phyloP scores from a whole-genome alignment of 1,139 yeast genomes.

The Maudiozyma humilis region DNA sequence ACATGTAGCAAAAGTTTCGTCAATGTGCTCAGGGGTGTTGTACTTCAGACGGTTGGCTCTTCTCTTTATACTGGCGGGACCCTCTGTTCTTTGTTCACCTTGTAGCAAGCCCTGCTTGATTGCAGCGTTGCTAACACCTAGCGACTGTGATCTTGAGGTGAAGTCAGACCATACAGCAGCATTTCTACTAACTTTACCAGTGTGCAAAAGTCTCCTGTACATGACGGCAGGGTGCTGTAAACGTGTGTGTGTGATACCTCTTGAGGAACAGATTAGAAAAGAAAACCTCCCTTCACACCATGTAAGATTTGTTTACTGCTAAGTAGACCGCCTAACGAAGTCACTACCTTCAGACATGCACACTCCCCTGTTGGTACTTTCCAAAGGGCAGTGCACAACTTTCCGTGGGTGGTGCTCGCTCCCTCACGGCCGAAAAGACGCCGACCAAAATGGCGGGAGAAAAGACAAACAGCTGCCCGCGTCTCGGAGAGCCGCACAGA shows the following conservation, averaged over 20 bases:
- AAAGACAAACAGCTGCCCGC: no score
- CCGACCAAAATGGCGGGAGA: no score
- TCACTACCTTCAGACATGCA: no score
- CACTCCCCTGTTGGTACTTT: not conserved
- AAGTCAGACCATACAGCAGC: conserved; percentile 21
- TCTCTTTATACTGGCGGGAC: conserved; percentile 42
- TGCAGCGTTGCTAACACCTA: conserved; percentile 15
- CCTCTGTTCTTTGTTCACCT: conserved; percentile 11
- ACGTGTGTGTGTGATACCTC: not conserved
- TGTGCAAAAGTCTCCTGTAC: conserved; percentile 8
- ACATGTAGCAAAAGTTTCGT: conserved; percentile 65
- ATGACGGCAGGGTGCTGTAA: not conserved
- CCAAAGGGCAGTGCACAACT: no score
- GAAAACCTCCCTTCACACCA: no score
- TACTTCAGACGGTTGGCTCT: conserved; percentile 44
- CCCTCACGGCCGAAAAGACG: no score
- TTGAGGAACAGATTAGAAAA: no score
- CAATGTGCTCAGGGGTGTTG: conserved; percentile 58
- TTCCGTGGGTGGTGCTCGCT: no score
- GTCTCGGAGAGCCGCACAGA: no score
- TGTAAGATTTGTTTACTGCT: no score
- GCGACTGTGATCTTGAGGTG: conserved; percentile 17
- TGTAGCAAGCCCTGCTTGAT: conserved; percentile 19
- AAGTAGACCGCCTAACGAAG: no score
- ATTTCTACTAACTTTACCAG: conserved; percentile 1